These are phyloP conservation scores for Pulveroboletus sp. DNA, from an alignment of 768 basidiomycete species.

Conservation along the genomic window DNA sequence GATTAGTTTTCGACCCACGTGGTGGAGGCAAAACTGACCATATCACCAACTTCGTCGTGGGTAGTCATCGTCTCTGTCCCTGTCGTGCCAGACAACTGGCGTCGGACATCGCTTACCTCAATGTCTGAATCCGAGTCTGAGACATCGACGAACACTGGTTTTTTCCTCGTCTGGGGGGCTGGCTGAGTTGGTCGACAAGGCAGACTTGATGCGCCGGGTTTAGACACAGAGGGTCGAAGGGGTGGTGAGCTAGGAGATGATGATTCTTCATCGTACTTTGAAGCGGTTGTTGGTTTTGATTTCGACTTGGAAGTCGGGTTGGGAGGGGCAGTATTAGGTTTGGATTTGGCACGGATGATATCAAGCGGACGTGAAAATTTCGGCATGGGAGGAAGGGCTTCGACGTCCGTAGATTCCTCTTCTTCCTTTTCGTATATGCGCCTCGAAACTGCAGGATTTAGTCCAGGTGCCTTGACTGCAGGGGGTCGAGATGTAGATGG, in stretches of 20 bases:
- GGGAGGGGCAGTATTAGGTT: not conserved
- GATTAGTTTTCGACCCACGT: not conserved
- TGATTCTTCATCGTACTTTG: slow-evolving; percentile 13
- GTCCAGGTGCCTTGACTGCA: not conserved
- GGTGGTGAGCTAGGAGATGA: slow-evolving; percentile 3
- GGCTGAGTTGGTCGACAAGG: not conserved
- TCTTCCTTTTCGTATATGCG: slow-evolving; percentile 9
- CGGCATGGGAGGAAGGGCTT: slow-evolving; percentile 2
- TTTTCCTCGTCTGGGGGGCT: slow-evolving; percentile 5
- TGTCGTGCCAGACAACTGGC: not conserved
- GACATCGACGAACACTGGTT: slow-evolving; percentile 20
- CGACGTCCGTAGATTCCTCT: slow-evolving; percentile 3
- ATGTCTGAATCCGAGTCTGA: slow-evolving; percentile 24
- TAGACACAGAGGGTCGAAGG: not conserved
- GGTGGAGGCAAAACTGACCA: slow-evolving; percentile 9
- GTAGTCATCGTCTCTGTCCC: not conserved
- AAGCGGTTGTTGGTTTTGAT: not conserved
- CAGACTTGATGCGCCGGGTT: not conserved
- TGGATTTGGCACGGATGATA: slow-evolving; percentile 18
- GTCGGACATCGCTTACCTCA: slow-evolving; percentile 14
- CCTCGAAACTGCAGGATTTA: not conserved
- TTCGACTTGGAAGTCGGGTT: not conserved
- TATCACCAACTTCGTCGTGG: not conserved
- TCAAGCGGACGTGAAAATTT: slow-evolving; percentile 27
- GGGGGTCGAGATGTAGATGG: not conserved